A percentile compares a stretch with the other conserved stretches of the same genome.
phyloP scores from a whole-genome alignment of 495 filamentous ascomycete species.

The Apiosordaria backusii region DNA sequence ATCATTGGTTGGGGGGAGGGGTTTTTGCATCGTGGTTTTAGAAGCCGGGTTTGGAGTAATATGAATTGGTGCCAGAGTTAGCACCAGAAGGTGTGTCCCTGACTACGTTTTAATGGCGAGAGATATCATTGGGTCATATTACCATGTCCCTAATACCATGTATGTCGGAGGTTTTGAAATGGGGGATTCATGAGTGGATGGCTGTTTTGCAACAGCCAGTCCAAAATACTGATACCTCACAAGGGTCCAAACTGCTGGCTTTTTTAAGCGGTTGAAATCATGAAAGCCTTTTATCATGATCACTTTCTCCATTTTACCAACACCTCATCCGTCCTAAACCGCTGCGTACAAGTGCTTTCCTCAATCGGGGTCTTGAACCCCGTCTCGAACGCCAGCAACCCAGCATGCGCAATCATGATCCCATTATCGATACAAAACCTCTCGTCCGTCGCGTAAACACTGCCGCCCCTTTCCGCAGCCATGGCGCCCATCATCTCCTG shows the following conservation, averaged over 20 bases:
- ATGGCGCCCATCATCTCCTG: conserved; percentile 99
- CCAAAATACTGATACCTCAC: not conserved
- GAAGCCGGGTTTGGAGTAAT: not conserved
- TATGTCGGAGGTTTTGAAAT: not conserved
- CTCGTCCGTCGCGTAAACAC: conserved; percentile 92
- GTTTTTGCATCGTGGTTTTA: not conserved
- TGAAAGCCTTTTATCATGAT: not conserved
- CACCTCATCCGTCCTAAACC: conserved; percentile 94
- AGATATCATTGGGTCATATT: not conserved
- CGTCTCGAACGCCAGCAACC: conserved; percentile 74
- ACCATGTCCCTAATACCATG: not conserved
- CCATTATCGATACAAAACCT: conserved; percentile 98
- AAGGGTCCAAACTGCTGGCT: not conserved
- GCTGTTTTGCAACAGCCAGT: not conserved
- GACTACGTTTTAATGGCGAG: not conserved
- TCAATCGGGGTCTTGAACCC: conserved; percentile 73
- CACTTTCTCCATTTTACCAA: conserved; percentile 84
- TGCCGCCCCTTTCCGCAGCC: conserved; percentile 86
- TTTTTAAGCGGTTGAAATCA: not conserved
- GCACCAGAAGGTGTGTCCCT: too few species aligned
- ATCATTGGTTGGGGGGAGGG: not conserved
- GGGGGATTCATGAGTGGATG: not conserved
- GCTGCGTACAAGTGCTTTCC: conserved; percentile 86
- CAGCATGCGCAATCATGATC: conserved; percentile 99
- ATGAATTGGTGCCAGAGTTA: not conserved